Evolutionary conservation across 306 rosid species (phyloP), one percentile per base, ranked within the genome.

Genomic region (Hippophae tibetana): DNA sequence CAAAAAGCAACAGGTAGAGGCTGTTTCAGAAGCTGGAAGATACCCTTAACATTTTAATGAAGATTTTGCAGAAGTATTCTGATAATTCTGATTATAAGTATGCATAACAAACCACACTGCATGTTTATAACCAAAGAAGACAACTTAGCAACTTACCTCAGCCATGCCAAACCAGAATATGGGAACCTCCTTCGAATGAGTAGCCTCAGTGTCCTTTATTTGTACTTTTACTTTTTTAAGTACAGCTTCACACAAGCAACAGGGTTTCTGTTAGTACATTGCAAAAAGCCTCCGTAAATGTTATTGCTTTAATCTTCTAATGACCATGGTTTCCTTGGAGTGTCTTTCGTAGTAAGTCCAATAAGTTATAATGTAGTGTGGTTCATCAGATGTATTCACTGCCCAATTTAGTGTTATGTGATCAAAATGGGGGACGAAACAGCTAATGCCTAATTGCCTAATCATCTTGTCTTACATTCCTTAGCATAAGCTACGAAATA

Each of bases 81-180:
- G 38, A 31, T 2, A 31, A 9, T 47, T n/a, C 51, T 47, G 38
- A 31, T 31, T 31, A 31, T 2, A 31, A 31, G 3, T 31, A 4
- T 31, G 38, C 38, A 31, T 40, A 25, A 23, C 2, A 3, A 53
- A 53, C 42, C 12, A 51, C 13, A 40, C 40, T 42, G 9, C 23
- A 40, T 9, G 13, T 9, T 27, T 25, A 63, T 67, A 57, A 48
- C 27, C n/a, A 26, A 8, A n/a, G 50, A 27, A 38, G 58, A 10
- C 43, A 1, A 10, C 31, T 43, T 18, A 31, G 59, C 51, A 63
- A 61, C 53, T 75, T 81, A 92, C 99, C 99, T 88, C 95, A n/a
- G 95, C 99, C 95, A 92, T 75, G 63, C 95, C 96, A 61, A 49
- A 52, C 99, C 99, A 88, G 66, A 74, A 74, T 13, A 88, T 56